phyloP scores from a whole-genome alignment of 1,139 yeast genomes.

The Petasospora fabianii region DNA sequence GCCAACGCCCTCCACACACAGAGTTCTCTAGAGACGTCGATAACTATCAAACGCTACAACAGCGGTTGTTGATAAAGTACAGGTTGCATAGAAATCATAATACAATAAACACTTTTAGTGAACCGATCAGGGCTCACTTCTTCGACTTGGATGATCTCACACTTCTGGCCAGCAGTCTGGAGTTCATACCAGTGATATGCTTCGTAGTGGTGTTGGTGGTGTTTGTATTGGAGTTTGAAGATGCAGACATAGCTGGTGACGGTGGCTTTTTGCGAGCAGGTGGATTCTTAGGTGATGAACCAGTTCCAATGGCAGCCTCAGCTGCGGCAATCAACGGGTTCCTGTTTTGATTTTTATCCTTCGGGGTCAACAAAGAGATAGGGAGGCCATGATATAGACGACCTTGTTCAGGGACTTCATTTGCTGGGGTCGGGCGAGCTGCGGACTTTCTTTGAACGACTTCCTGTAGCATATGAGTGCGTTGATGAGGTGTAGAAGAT shows the following conservation, averaged over 20 bases:
- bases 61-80: background rate
- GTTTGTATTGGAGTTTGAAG: no score
- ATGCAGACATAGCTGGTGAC: background rate
- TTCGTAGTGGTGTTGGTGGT: no score
- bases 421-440: conserved; percentile 4
- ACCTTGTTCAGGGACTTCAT: conserved; percentile 20
- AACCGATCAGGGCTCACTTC: no score
- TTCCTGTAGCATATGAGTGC: conserved; percentile 30
- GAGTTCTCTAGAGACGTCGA: no score
- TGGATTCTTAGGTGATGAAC: conserved; percentile 32
- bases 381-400: conserved; percentile 34
- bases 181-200: conserved; percentile 50
- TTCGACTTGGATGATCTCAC: conserved; percentile 12
- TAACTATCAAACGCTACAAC: background rate
- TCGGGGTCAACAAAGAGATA: conserved; percentile 9
- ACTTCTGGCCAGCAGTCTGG: conserved; percentile 49
- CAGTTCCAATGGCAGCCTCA: conserved; percentile 37
- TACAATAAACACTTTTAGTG: background rate
- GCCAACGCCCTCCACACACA: background rate
- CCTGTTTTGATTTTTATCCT: no score
- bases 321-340: conserved; percentile 27
- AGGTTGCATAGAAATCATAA: background rate
- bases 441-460: conserved; percentile 29
- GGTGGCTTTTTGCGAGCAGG: conserved; percentile 3
- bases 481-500: conserved; percentile 2